Evolutionary conservation across 306 rosid species (phyloP).

Genomic region (Glycyrrhiza uralensis): DNA sequence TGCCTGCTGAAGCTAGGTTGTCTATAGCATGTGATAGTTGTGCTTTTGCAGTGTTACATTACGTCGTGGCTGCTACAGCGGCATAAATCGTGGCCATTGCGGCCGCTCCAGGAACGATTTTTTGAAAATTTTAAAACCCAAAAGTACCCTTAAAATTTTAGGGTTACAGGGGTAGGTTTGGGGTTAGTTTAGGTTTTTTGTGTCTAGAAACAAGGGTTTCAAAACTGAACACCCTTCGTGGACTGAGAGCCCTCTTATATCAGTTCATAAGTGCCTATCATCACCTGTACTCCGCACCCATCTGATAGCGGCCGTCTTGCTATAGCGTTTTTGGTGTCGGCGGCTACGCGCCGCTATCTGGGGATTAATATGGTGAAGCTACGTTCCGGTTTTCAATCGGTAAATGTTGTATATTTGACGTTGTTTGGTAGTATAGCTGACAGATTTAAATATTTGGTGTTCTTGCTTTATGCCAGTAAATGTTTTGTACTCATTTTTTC

Average conservation of each 20-base stretch:
- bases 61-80: too few relatives aligned
- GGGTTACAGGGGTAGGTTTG: neutral
- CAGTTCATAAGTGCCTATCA: neutral
- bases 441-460: constrained; percentile 16
- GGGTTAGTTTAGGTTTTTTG: neutral
- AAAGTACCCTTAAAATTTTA: neutral
- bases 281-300: neutral
- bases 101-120: neutral
- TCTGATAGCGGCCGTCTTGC: too few relatives aligned
- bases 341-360: too few relatives aligned
- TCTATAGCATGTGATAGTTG: too few relatives aligned
- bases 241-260: neutral
- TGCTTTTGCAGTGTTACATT: too few relatives aligned
- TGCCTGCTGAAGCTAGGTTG: too few relatives aligned
- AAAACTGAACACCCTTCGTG: neutral
- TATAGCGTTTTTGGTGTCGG: too few relatives aligned
- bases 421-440: constrained; percentile 7
- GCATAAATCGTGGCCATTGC: too few relatives aligned
- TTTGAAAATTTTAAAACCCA: neutral
- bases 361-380: too few relatives aligned
- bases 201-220: neutral
- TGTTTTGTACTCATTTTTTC: neutral
- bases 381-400: neutral
- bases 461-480: neutral
- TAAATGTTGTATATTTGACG: neutral